Evolutionary conservation across 139 green algal genomes (phyloP), one percentile per base, ranked within the genome.

Genomic region (Closterium sp.): DNA sequence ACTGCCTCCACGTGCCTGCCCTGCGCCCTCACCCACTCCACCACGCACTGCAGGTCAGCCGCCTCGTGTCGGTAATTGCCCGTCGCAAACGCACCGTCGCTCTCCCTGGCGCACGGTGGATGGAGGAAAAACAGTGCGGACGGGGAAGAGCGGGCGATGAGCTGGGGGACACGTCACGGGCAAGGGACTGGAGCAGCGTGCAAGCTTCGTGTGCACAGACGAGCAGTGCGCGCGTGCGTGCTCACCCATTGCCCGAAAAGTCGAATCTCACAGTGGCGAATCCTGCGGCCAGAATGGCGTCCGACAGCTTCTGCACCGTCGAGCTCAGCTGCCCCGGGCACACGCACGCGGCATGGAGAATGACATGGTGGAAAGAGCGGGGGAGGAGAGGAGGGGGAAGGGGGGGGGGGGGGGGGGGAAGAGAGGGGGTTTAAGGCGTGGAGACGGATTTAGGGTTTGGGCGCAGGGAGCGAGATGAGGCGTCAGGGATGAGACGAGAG

Each of bases 41-140:
- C 33, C 30, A 84, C 87, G 31, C 19, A 81, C 2, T 84, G 31
- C 23, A 90, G 33, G 5, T 90, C 87, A n/a, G 31, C 87, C 21
- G 33, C 87, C 33, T 90, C 87, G 10, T 90, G 31, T 2, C 32
- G 30, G 87, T 90, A 90, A 87, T 90, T 90, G 30, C 32, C 87
- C 31, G 31, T 66, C 4, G 32, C 31, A 25, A 90, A 90, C 10
- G 34, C 35, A 23, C 87, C 87, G 21, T 90, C 87, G 33, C 87
- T 90, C 30, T 90, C 87, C 10, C 87, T 88, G 87, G 55, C 55
- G 10, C 55, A 76, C 5, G 12, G 55, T 28, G n/a, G n/a, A n/a
- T n/a, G n/a, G n/a, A n/a, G n/a, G n/a, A n/a, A n/a, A n/a, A n/a
- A n/a, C n/a, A n/a, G n/a, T n/a, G n/a, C n/a, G n/a, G n/a, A n/a